Evolutionary conservation across 1,284 basidiomycete genomes (phyloP), one percentile per base, ranked within the genome.

Genomic region (Gastroboletus turbinatus): DNA sequence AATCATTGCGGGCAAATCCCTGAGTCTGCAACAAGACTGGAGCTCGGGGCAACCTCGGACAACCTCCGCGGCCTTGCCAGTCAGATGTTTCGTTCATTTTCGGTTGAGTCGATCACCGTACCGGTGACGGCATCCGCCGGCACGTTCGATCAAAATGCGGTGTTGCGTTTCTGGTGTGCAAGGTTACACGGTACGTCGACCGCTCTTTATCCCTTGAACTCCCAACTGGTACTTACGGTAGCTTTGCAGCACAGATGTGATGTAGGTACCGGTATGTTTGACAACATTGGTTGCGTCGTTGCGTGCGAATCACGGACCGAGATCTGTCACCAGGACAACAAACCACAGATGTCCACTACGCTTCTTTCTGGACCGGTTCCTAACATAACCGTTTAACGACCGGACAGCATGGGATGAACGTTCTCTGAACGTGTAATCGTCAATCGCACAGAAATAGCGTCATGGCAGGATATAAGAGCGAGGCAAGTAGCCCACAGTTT

Each of bases 381-480:
- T n/a, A 14, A 16, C 14, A 23, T 23, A 19, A 17, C 42, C 27
- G 50, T 9, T 33, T 21, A 17, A 7, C 17, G 6, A 10, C 40
- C 40, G 29, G 30, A 17, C 16, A 30, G 14, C 16, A 0, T n/a
- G n/a, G 8, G n/a, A 19, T 36, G 46, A 61, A 65, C 58, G 44
- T 46, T 46, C 44, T 14, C 7, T 9, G 27, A 35, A 40, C n/a
- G 25, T 46, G 17, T 2, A 5, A 40, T 21, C 0, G 9, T 1
- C 2, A 42, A 35, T 8, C 32, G 2, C 27, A 17, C 17, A 13
- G 7, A 11, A 14, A 4, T 5, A 35, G 39, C 19, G 3, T n/a
- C 30, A 8, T n/a, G 14, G 19, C 44, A 13, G 21, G 42, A 27
- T 64, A 66, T 57, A 67, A 67, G 21, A 48, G 30, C 38, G 13